A percentile compares a stretch with the other conserved stretches of the same genome.
phyloP scores from a whole-genome alignment of 768 basidiomycete genomes.

The Coprinopsis sp. region DNA sequence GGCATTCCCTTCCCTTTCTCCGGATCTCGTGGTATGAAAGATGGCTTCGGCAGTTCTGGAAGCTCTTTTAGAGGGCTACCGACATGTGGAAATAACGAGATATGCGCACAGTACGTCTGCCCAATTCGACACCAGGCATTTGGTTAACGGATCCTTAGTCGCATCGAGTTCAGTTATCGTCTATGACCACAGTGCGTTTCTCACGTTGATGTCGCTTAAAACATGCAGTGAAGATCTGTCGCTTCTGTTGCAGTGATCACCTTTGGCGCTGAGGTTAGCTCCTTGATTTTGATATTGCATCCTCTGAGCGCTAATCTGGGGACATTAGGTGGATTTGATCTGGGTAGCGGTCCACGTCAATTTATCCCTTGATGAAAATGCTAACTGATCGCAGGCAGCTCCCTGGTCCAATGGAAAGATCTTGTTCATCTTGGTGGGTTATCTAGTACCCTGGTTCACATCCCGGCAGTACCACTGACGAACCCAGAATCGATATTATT shows the following conservation, averaged over 20 bases:
- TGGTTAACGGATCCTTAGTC: conserved; percentile 30
- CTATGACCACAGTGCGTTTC: conserved; percentile 47
- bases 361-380: not conserved
- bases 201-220: not conserved
- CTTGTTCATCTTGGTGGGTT: conserved; percentile 49
- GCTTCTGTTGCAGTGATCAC: conserved; percentile 38
- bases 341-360: conserved; percentile 36
- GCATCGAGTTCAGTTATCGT: conserved; percentile 48
- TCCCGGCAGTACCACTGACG: not conserved
- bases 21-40: not conserved
- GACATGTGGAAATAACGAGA: conserved; percentile 36
- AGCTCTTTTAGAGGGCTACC: not conserved
- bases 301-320: too few relatives aligned
- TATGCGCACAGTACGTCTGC: conserved; percentile 38
- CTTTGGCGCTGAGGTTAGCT: conserved; percentile 45
- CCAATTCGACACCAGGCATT: not conserved
- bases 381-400: conserved; percentile 33
- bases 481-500: conserved; percentile 55
- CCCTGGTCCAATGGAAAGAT: conserved; percentile 53
- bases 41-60: not conserved
- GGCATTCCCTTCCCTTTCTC: not conserved
- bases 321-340: conserved; percentile 48
- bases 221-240: not conserved
- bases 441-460: not conserved
- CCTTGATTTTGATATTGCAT: not conserved